Evolutionary conservation across 306 rosid genomes (phyloP), one percentile per base, ranked within the genome.

Genomic region (Cercis canadensis): DNA sequence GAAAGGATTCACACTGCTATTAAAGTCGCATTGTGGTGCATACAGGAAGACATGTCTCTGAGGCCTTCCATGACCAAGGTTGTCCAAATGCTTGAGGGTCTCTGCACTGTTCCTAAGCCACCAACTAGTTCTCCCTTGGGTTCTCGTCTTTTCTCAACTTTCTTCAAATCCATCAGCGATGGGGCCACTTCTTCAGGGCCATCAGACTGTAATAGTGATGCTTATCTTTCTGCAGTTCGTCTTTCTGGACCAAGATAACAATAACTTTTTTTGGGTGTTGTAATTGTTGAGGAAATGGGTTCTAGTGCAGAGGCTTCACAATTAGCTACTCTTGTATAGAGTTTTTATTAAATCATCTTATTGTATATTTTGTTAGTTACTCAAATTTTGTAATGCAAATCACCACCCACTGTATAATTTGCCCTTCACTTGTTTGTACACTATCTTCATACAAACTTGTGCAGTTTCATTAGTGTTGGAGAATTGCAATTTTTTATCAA

Each of bases 41-140:
- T 94, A 75, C 97, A 94, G 11, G 97, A 93, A 74, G 97, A 94
- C 41, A 90, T 87, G 98, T 60, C 82, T 11, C 63, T 83, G 63
- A 83, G 97, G 64, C 98, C 98, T 45, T 58, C 96, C 16, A 90
- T 94, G 98, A 78, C 90, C 4, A 90, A 80, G 71, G 98, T 94
- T 29, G 96, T 87, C 14, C 97, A 90, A 83, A 94, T 90, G 97
- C 87, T 94, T 36, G 96, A 90, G 77, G 97, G 97, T 74, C 81
- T 90, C 9, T 74, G 77, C 16, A 24, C 34, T 47, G 92, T 90
- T 81, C 89, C 92, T 17, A 80, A 53, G 45, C 98, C 90, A 36
- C 97, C 90, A 41, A 49, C 78, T 0, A 69, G 83, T 66, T 79
- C 96, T 29, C 75, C 86, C 0, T 34, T 79, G 58, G 86, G 94